These are phyloP conservation scores for Crataegus laevigata DNA, from an alignment of 306 rosid genomes.

Conservation along the genomic window DNA sequence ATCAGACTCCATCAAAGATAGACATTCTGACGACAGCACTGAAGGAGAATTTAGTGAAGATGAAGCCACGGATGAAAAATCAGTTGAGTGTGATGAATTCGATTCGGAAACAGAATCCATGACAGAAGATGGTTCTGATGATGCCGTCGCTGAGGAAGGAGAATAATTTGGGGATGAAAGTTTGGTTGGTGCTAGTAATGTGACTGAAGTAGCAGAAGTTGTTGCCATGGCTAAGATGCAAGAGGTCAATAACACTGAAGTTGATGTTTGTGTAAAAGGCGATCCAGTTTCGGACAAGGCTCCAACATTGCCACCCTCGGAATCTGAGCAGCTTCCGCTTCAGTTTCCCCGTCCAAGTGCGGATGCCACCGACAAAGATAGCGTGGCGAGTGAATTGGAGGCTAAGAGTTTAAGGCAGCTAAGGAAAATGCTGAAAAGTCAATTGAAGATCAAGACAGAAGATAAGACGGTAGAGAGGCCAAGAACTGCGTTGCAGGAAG, in stretches of 20 bases:
- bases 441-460: background rate
- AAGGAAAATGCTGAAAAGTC: slow-evolving; percentile 31
- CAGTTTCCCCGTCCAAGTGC: slow-evolving; percentile 43
- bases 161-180: background rate
- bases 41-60: slow-evolving; percentile 6
- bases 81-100: background rate
- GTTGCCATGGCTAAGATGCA: background rate
- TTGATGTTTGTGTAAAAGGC: background rate
- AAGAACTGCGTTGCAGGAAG: slow-evolving; percentile 64
- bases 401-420: slow-evolving; percentile 43
- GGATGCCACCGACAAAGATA: background rate
- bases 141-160: background rate
- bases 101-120: background rate
- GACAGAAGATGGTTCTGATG: background rate
- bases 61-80: background rate
- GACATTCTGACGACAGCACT: background rate
- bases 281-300: background rate
- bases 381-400: background rate
- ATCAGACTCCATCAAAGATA: slow-evolving; percentile 1
- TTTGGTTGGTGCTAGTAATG: background rate
- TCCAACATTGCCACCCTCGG: slow-evolving; percentile 8
- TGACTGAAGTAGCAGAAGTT: slow-evolving; percentile 1
- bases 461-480: slow-evolving; percentile 28
- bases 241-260: background rate
- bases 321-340: slow-evolving; percentile 10